These are phyloP conservation scores for Chrysanthemum makinoi DNA, from an alignment of 129 eudicot genomes.

Conservation along the genomic window DNA sequence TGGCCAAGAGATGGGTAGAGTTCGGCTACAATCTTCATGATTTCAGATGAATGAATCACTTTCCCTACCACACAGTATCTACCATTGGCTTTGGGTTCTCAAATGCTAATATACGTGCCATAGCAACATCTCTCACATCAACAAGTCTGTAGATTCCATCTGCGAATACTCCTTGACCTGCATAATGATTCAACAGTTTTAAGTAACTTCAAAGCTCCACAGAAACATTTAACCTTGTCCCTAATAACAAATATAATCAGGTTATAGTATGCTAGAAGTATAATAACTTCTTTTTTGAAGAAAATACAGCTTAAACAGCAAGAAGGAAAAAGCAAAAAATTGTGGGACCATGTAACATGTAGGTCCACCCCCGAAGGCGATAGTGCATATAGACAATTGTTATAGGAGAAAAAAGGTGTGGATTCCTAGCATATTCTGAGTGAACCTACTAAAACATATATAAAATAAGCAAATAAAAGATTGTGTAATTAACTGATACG, in stretches of 20 bases:
- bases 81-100: conserved; percentile 47
- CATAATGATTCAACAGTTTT: neutral
- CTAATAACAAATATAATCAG: too few relatives aligned
- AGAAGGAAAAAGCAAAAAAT: too few relatives aligned
- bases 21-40: conserved; percentile 16
- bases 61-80: conserved; percentile 33
- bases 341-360: too few relatives aligned
- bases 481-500: neutral
- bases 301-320: too few relatives aligned
- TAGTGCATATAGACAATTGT: neutral
- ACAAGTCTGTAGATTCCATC: conserved; percentile 26
- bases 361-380: neutral
- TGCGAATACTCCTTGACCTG: conserved; percentile 22
- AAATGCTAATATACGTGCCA: conserved; percentile 48
- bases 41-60: conserved; percentile 13
- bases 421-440: conserved; percentile 42
- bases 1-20: conserved; percentile 34
- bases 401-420: conserved; percentile 46
- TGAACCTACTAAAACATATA: conserved; percentile 56
- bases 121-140: conserved; percentile 46
- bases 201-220: too few relatives aligned
- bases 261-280: too few relatives aligned
- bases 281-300: too few relatives aligned
- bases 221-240: too few relatives aligned
- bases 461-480: neutral